A percentile compares a stretch with the other conserved stretches of the same genome.
phyloP scores from a whole-genome alignment of 2,329 filamentous ascomycete species.

The Aspergillus novoparasiticus region DNA sequence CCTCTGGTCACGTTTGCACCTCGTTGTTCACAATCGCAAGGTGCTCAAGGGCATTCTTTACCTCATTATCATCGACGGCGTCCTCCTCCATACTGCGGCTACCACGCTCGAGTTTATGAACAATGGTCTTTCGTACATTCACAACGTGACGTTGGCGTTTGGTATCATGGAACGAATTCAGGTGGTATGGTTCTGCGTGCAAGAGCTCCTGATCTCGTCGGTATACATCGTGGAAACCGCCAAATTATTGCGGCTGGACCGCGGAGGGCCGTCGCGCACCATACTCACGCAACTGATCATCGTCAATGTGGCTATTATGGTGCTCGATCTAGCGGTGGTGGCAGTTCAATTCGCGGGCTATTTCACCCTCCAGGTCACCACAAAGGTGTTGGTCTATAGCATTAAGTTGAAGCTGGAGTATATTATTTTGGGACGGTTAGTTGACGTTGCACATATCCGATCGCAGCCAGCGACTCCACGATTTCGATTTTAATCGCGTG shows the following conservation, averaged over 20 bases:
- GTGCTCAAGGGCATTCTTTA: constrained; percentile 41
- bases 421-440: constrained; percentile 46
- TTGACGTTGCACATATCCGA: constrained; percentile 25
- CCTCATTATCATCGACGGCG: constrained; percentile 49
- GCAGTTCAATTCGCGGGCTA: constrained; percentile 44
- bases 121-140: constrained; percentile 27
- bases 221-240: constrained; percentile 57
- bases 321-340: constrained; percentile 47
- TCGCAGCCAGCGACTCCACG: constrained; percentile 9
- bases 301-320: constrained; percentile 50
- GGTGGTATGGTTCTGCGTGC: constrained; percentile 56
- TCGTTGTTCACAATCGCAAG: constrained; percentile 41
- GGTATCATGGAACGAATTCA: constrained; percentile 56
- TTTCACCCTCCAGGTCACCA: constrained; percentile 47
- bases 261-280: constrained; percentile 38
- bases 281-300: constrained; percentile 48
- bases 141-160: constrained; percentile 36
- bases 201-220: constrained; percentile 55
- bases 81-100: constrained; percentile 46
- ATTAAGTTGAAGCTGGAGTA: constrained; percentile 53
- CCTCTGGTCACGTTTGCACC: constrained; percentile 52
- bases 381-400: constrained; percentile 50
- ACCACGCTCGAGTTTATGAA: constrained; percentile 46
- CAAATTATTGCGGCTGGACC: constrained; percentile 50
- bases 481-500: constrained; percentile 8